Evolutionary conservation across 2,329 filamentous ascomycete species (phyloP).

Genomic region (Daldinia eschscholtzii): DNA sequence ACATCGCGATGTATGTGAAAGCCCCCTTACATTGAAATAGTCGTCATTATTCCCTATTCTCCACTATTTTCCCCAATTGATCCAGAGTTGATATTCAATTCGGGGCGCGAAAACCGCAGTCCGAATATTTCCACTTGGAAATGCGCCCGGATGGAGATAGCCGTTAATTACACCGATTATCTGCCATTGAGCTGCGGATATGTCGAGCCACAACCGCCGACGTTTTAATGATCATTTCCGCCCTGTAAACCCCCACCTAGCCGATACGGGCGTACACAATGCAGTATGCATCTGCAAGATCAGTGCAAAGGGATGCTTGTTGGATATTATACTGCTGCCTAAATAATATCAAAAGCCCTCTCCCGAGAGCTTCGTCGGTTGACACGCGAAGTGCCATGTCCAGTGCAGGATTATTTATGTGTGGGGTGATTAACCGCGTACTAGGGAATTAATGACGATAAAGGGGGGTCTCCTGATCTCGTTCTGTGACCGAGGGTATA

Average conservation of each 20-base stretch:
- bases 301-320: not conserved
- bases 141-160: not conserved
- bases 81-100: not conserved
- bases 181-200: not conserved
- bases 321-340: not conserved
- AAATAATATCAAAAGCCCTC: not conserved
- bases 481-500: conserved; percentile 6
- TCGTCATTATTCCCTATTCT: not conserved
- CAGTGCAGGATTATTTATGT: not conserved
- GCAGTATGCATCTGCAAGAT: conserved; percentile 1
- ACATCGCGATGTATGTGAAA: not conserved
- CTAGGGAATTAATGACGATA: not conserved
- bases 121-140: not conserved
- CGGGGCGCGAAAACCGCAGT: not conserved
- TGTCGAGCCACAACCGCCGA: not conserved
- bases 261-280: conserved; percentile 6
- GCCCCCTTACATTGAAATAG: not conserved
- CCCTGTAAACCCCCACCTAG: not conserved
- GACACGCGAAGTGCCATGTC: not conserved
- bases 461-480: conserved; percentile 6
- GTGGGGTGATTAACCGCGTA: not conserved
- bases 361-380: not conserved
- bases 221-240: not conserved
- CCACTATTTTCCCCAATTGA: conserved; percentile 7
- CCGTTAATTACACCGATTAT: conserved; percentile 2